Percentiles rank a stretch among this genome's conserved stretches.
Conservation (phyloP, 225 moss, liverwort and hornwort genomes). For the Pseudoscleropodium purum region DNA sequence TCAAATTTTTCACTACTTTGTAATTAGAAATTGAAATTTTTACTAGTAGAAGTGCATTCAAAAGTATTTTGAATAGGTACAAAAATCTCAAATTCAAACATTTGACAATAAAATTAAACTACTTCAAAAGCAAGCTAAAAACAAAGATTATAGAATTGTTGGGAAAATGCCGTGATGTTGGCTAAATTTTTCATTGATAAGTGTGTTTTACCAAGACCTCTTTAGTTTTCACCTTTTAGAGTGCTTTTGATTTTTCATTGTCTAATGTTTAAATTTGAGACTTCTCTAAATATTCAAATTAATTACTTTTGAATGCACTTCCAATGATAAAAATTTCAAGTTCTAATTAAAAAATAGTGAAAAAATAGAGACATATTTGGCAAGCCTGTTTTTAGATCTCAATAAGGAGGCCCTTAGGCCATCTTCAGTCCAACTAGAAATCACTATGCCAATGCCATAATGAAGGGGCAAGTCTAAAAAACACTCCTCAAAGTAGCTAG, state of each 20-base stretch:
- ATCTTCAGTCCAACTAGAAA: rapidly evolving
- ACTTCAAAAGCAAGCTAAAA: background rate
- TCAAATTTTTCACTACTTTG: background rate
- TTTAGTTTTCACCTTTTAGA: background rate
- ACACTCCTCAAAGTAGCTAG: rapidly evolving
- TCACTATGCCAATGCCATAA: rapidly evolving
- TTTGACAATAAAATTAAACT: background rate
- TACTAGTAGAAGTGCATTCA: background rate
- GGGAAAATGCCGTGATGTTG: background rate
- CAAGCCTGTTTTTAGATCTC: rapidly evolving
- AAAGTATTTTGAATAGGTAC: background rate
- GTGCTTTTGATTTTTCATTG: background rate
- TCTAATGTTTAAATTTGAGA: background rate
- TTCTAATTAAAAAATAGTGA: background rate
- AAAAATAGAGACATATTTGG: background rate
- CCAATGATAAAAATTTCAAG: background rate
- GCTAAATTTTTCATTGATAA: background rate
- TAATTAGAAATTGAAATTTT: background rate
- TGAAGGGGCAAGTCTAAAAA: background rate
- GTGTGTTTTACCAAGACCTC: background rate
- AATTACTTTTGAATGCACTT: background rate
- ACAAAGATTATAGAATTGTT: background rate
- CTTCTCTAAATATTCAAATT: background rate
- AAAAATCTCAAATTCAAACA: background rate
- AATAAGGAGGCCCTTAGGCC: background rate